Base-by-base conservation (phyloP, 2,329 filamentous ascomycete species). In the Cercospora nicotianae region DNA sequence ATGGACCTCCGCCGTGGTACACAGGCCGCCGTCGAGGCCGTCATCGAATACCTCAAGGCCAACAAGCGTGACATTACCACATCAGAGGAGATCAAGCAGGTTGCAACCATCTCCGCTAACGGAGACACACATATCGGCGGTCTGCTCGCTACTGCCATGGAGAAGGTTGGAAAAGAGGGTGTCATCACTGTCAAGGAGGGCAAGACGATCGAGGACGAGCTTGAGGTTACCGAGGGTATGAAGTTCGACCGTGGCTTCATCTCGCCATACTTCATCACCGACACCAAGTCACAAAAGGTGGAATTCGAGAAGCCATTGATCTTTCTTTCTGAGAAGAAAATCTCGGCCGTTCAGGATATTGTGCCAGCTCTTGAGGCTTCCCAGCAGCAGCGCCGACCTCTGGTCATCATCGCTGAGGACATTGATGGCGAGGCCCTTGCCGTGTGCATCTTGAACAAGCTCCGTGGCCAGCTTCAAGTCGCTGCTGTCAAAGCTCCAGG, bases 151-250 rank as follows among this genome's bases (percentile, higher is more conserved):
- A 97, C 90, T 80, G 95, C 95, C 76, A 99, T 99, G 95, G 95
- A 99, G 88, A 97, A 96, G 88, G 95, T 99, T 72, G 95, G 95
- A 83, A 99, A 99, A 89, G 95, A 99, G 86, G 95, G 95, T 87
- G 95, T 99, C 79, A 99, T 99, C 82, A 99, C 95, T 67, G 94
- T 98, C 79, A 99, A 99, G 91, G 95, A 99, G 87, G 95, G 95
- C 81, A 99, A 98, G 91, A 98, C 95, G 69, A 90, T 96, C 79
- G 89, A 92, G 77, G 95, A 99, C 76, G 95, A 99, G 89, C 91
- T 99, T 66, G 95, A 99, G 85, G 90, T 99, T 70, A 99, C 95
- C 68, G 95, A 99, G 90, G 95, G 95, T 81, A 99, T 99, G 95
- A 93, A 95, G 83, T 99, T 99, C 85, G 95, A 99, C 88, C 94